Conservation (phyloP, 257 asterid genomes). For the Linaria vulgaris region DNA sequence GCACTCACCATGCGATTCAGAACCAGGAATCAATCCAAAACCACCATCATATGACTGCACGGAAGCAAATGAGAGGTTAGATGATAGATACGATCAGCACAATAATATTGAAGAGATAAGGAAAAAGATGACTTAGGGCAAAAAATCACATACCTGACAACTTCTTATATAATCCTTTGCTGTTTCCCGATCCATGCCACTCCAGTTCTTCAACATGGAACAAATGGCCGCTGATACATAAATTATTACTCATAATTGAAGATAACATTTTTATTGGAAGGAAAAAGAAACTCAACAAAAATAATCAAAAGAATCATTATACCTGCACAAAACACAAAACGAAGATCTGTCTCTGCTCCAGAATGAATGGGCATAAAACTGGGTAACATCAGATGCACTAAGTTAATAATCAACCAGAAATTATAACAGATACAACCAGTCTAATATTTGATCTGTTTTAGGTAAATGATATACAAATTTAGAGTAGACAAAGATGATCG, state of each 20-base stretch:
- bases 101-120: slow-evolving; percentile 11
- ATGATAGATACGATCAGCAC: slow-evolving; percentile 16
- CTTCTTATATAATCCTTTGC: slow-evolving; percentile 73
- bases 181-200: slow-evolving; percentile 82
- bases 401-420: slow-evolving; percentile 24
- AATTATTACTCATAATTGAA: too few species aligned
- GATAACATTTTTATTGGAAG: slow-evolving; percentile 19
- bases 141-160: slow-evolving; percentile 67
- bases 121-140: slow-evolving; percentile 14
- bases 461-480: neutral
- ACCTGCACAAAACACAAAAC: slow-evolving; percentile 97
- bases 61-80: slow-evolving; percentile 19
- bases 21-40: slow-evolving; percentile 83
- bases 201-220: slow-evolving; percentile 80
- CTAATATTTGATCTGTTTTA: slow-evolving; percentile 7
- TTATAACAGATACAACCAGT: neutral
- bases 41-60: slow-evolving; percentile 99
- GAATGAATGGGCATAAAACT: slow-evolving; percentile 92
- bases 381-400: slow-evolving; percentile 24
- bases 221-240: slow-evolving; percentile 73
- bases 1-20: slow-evolving; percentile 96
- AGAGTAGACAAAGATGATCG: neutral
- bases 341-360: slow-evolving; percentile 95
- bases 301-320: slow-evolving; percentile 24
- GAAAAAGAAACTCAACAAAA: slow-evolving; percentile 18